Base-by-base conservation (phyloP, 2,329 filamentous ascomycete genomes). In the Kalmusia sp. region DNA sequence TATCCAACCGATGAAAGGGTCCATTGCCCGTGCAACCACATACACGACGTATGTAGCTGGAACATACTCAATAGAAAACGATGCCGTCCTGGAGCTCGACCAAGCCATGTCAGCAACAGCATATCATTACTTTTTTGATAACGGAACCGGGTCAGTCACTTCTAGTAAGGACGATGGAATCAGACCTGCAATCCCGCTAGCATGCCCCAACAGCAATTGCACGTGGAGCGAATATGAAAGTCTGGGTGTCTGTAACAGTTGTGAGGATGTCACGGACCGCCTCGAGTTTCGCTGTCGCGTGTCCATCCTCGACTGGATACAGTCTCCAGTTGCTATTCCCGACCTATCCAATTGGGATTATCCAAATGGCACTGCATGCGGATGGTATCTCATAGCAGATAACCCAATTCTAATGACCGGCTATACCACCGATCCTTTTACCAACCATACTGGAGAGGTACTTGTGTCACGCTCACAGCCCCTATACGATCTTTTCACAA, bases 341-440 rank as follows among this genome's bases (percentile, higher is more conserved):
- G 39, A 51, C 5, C 6, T 8, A 2, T 28, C n/a, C 11, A 15
- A 17, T 17, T 28, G 34, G 22, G 17, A n/a, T 17, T 49, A 41
- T 54, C 46, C 39, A 31, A 54, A 57, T 28, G 54, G 54, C 15
- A 57, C 51, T n/a, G 25, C 31, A 1, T 57, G 54, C 24, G 51
- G 54, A 17, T 57, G 49, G 44, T 57, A 28, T 17, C 43, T 57
- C 3, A 54, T 51, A 37, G 27, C 50, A 2, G 37, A 52, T 4
- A 24, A 30, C 1, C 57, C 56, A 1, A 17, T 54, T 21, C 51
- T 59, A 6, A 54, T 59, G 57, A 40, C 54, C 6, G 57, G 57
- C 2, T 57, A 59, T 22, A 54, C 22, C 14, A 22, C 24, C 31
- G 45, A 55, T 41, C 15, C 11, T 12, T 19, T 33, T 22, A 40